Base-by-base conservation (phyloP, 1,284 basidiomycete species). In the Dichomitus squalens region DNA sequence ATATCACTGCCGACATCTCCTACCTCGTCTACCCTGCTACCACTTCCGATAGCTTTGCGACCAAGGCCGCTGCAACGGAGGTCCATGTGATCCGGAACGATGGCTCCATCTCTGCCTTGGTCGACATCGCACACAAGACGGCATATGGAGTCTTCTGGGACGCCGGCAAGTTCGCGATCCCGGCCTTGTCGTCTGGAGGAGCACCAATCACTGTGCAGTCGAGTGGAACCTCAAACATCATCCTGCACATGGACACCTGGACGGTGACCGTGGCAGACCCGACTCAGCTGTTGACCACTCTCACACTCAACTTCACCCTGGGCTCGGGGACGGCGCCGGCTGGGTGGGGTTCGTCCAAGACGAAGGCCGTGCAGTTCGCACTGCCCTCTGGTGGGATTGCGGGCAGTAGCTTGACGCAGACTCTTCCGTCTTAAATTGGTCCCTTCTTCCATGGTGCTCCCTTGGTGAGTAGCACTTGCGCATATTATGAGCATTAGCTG, bases 251-350 rank as follows among this genome's bases (percentile, higher is more conserved):
- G 58, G 66, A 74, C 35, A 75, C 70, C 11, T 77, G 79, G 63
- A 72, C 71, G 41, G 69, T 87, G 35, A 82, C 79, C 0, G 77
- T 85, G 12, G 80, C 86, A 0, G 86, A 88, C 69, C 88, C 87
- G 53, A 78, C 74, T 44, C 81, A 79, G 68, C 64, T 66, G 18
- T 64, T 78, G 34, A 58, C 66, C 5, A 64, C 56, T 7, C 63
- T 78, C 7, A 72, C 61, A 40, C 59, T 75, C 21, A 66, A 64
- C 34, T 67, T 79, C 55, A 71, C 67, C 23, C 59, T 74, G 16
- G 69, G 71, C 31, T 67, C 64, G 14, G 73, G 73, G 20, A 58
- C 59, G 1, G 59, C 61, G 27, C 75, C 75, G 14, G 36, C 66
- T 11, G 69, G 73, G 20, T 77, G 74, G 73, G 68, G 68, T 0